Percentiles rank a stretch among this genome's conserved stretches.
These are phyloP conservation scores for Alnus glutinosa DNA, from an alignment of 306 rosid genomes.

Conservation along the genomic window DNA sequence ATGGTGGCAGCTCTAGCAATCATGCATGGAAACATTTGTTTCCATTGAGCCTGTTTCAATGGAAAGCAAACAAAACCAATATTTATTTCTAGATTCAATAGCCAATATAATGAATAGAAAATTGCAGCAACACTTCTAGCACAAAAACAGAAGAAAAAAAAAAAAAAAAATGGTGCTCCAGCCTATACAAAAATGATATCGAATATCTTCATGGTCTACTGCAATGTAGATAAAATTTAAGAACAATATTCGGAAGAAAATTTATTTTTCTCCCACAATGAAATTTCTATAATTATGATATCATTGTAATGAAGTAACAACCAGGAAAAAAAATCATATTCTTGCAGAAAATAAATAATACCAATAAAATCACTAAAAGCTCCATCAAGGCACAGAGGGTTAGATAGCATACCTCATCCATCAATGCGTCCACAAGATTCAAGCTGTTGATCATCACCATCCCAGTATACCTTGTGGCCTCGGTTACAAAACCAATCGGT, in stretches of 20 bases:
- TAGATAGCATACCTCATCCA: constrained; percentile 61
- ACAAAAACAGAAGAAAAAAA: neutral
- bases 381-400: constrained; percentile 7
- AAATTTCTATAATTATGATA: neutral
- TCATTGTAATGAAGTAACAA: neutral
- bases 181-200: neutral
- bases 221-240: neutral
- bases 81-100: constrained; percentile 8
- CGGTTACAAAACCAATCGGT: constrained; percentile 50
- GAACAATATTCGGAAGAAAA: neutral
- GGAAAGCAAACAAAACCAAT: constrained; percentile 25
- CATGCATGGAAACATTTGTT: constrained; percentile 66
- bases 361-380: neutral
- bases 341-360: neutral
- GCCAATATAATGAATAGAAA: neutral
- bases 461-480: constrained; percentile 60
- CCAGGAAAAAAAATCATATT: neutral
- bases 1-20: constrained; percentile 60
- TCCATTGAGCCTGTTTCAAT: constrained; percentile 69
- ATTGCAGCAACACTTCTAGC: neutral
- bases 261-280: too few relatives aligned
- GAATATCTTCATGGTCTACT: neutral
- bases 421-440: constrained; percentile 58
- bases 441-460: constrained; percentile 49
- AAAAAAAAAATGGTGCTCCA: neutral